Evolutionary conservation across 805 yeast genomes (phyloP).

Genomic region (Saccharomycodes ludwigii): DNA sequence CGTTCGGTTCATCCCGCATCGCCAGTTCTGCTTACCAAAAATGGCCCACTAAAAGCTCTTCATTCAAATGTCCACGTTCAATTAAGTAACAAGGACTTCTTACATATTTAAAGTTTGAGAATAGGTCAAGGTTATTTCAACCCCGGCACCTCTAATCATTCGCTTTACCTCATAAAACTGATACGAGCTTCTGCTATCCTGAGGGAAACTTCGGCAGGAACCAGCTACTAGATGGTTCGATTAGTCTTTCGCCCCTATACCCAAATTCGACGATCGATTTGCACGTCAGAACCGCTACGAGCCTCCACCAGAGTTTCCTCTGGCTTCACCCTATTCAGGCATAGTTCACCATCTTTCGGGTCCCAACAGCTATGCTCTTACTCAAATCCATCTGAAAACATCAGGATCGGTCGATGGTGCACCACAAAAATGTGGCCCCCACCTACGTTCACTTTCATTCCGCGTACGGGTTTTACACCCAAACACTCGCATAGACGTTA

Average conservation of each 20-base stretch:
- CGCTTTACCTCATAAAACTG: constrained; percentile 32
- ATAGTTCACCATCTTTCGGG: constrained; percentile 34
- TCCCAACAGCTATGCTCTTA: constrained; percentile 33
- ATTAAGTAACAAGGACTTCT: constrained; percentile 30
- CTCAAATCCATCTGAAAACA: constrained; percentile 29
- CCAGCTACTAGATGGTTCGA: constrained; percentile 33
- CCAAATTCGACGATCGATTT: constrained; percentile 33
- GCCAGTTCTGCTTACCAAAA: constrained; percentile 36
- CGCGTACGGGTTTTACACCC: constrained; percentile 31
- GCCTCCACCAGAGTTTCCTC: constrained; percentile 35
- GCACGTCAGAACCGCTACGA: constrained; percentile 35
- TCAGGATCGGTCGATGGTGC: constrained; percentile 29
- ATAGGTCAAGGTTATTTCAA: constrained; percentile 28
- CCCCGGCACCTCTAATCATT: constrained; percentile 31
- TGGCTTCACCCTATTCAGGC: constrained; percentile 34
- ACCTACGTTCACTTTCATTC: constrained; percentile 29
- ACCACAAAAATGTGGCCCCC: constrained; percentile 23
- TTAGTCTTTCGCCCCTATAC: constrained; percentile 33
- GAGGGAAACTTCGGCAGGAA: constrained; percentile 34
- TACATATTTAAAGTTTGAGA: constrained; percentile 32
- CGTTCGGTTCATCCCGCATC: constrained; percentile 34
- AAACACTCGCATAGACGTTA: constrained; percentile 30
- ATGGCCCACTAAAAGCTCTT: constrained; percentile 35
- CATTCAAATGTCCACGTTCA: constrained; percentile 30
- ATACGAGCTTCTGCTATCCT: constrained; percentile 31